Percentiles rank a stretch among this genome's conserved stretches.
Evolutionary conservation across 192 early-diverging fungal genomes (phyloP).

Genomic region (Chytriomyces sp.): DNA sequence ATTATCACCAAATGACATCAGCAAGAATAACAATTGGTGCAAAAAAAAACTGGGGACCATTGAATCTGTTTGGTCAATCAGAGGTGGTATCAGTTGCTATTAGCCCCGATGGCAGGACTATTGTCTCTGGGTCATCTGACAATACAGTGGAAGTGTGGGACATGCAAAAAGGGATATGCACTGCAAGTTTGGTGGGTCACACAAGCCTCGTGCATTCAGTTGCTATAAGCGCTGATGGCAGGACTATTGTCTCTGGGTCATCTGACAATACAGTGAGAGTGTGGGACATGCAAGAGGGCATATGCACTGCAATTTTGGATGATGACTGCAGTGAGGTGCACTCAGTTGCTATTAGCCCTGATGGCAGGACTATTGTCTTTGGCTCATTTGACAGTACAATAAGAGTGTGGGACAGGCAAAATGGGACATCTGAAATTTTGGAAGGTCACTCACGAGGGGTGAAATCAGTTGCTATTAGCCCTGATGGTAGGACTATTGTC

Average conservation of each 20-base stretch:
- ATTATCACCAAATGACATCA: background rate
- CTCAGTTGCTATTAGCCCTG: conserved; percentile 5
- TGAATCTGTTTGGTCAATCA: too few relatives aligned
- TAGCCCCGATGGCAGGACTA: background rate
- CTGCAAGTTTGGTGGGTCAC: background rate
- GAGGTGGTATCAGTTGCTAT: background rate
- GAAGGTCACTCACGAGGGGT: conserved; percentile 23
- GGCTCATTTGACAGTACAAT: background rate
- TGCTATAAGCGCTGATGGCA: conserved; percentile 13
- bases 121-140: conserved; percentile 6
- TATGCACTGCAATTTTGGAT: background rate
- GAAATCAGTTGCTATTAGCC: conserved; percentile 19
- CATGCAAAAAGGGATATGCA: too few relatives aligned
- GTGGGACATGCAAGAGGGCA: conserved; percentile 7
- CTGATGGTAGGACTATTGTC: conserved; percentile 1
- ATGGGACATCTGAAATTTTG: background rate
- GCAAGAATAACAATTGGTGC: background rate
- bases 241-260: conserved; percentile 29
- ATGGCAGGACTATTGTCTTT: background rate
- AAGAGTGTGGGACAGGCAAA: background rate
- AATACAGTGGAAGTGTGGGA: conserved; percentile 4
- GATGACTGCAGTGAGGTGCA: background rate
- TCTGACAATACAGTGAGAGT: conserved; percentile 23
- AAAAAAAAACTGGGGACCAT: background rate
- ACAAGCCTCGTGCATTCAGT: background rate